Evolutionary conservation across 805 yeast species (phyloP).

Genomic region (Blastobotrys peoriensis): DNA sequence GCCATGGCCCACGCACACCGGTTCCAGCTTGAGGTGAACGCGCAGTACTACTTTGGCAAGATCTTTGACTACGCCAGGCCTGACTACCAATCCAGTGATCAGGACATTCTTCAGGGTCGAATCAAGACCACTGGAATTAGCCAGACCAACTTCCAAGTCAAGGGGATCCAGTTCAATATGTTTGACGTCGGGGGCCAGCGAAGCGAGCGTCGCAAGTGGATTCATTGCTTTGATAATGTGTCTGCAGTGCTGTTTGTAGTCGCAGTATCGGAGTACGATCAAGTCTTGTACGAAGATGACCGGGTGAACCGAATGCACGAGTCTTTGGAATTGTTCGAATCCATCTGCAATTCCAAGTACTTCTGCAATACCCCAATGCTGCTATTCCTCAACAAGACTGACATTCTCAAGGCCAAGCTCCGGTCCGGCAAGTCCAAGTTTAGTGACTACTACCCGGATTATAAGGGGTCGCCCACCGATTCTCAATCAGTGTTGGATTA

Average conservation of each 20-base stretch:
- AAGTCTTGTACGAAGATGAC: conserved; percentile 83
- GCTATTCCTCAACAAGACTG: conserved; percentile 82
- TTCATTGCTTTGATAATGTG: conserved; percentile 87
- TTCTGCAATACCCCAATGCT: conserved; percentile 82
- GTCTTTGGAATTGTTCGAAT: conserved; percentile 74
- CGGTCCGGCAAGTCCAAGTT: conserved; percentile 39
- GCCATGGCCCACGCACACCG: conserved; percentile 45
- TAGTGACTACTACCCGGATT: conserved; percentile 70
- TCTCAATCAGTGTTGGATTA: conserved; percentile 62
- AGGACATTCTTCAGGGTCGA: conserved; percentile 82
- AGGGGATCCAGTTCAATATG: conserved; percentile 60
- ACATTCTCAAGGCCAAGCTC: conserved; percentile 69
- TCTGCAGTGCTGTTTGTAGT: conserved; percentile 83
- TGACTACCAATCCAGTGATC: conserved; percentile 64
- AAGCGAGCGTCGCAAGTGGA: conserved; percentile 88
- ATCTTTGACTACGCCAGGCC: conserved; percentile 59
- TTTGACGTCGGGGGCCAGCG: conserved; percentile 97
- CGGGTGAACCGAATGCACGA: conserved; percentile 87
- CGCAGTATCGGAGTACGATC: conserved; percentile 90
- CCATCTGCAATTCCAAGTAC: conserved; percentile 81
- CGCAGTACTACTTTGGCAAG: conserved; percentile 72
- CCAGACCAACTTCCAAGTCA: conserved; percentile 70
- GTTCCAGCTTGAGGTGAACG: conserved; percentile 81
- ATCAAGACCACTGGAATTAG: conserved; percentile 95
- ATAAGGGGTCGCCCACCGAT: conserved; percentile 57